These are phyloP conservation scores for Suhomyces bolitotheri DNA, from an alignment of 1,139 yeast species.

Conservation along the genomic window DNA sequence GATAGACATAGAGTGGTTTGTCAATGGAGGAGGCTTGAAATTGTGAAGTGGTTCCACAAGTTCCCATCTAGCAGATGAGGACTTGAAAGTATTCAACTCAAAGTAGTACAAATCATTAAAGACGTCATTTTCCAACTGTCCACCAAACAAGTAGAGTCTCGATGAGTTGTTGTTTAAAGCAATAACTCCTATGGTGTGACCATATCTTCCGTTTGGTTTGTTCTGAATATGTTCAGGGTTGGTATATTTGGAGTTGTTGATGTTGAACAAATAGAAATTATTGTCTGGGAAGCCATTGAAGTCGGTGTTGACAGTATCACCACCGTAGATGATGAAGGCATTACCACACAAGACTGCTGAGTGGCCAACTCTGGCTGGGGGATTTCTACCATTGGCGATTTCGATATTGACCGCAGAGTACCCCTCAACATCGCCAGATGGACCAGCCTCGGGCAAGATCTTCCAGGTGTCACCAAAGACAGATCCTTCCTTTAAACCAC, in stretches of 20 bases:
- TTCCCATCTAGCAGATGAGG: constrained; percentile 84
- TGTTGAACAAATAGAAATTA: constrained; percentile 83
- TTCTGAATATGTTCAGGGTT: constrained; percentile 79
- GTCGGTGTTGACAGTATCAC: constrained; percentile 89
- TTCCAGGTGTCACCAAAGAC: constrained; percentile 97
- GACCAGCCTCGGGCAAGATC: constrained; percentile 47
- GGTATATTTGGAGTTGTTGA: constrained; percentile 88
- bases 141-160: constrained; percentile 85
- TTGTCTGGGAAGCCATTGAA: constrained; percentile 83
- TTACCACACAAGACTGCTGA: constrained; percentile 90
- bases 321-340: constrained; percentile 94
- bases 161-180: constrained; percentile 67
- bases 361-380: constrained; percentile 97
- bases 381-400: constrained; percentile 53
- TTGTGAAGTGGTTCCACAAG: constrained; percentile 55
- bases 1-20: constrained; percentile 88
- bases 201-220: constrained; percentile 91
- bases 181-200: constrained; percentile 73
- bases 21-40: constrained; percentile 82
- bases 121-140: constrained; percentile 86
- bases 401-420: constrained; percentile 67
- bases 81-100: constrained; percentile 85
- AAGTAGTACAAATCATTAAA: constrained; percentile 85
- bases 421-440: constrained; percentile 26
- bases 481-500: constrained; percentile 89